A percentile compares a stretch with the other conserved stretches of the same genome.
Conservation (phyloP, 805 yeast genomes). For the Wickerhamiella azyma region DNA sequence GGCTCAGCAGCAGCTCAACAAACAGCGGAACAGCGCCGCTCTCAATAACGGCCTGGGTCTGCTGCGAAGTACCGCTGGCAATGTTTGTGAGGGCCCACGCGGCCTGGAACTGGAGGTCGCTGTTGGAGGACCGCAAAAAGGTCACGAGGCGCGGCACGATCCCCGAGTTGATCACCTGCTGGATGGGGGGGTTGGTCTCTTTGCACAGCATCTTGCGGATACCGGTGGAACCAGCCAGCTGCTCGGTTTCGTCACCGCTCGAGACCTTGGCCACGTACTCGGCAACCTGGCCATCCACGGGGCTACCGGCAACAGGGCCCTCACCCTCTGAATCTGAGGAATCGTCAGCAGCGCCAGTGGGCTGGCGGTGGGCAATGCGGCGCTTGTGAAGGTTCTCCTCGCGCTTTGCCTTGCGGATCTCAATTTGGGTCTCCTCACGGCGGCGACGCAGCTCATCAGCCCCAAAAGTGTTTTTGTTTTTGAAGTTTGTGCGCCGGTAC, state of each 20-base stretch:
- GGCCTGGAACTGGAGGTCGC: slow-evolving; percentile 87
- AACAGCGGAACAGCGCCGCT: slow-evolving; percentile 89
- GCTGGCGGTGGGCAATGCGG: slow-evolving; percentile 45
- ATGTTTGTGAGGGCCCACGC: slow-evolving; percentile 99
- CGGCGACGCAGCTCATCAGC: slow-evolving; percentile 96
- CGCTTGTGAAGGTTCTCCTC: slow-evolving; percentile 91
- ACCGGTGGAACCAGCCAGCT: slow-evolving; percentile 77
- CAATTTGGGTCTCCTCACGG: slow-evolving; percentile 94
- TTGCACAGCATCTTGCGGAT: slow-evolving; percentile 88
- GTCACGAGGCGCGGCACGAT: slow-evolving; percentile 84
- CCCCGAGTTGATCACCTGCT: slow-evolving; percentile 81
- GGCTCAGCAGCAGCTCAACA: slow-evolving; percentile 66
- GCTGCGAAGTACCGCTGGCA: slow-evolving; percentile 85
- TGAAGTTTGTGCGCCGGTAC: slow-evolving; percentile 91
- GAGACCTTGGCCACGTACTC: slow-evolving; percentile 69
- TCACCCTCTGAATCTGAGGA: slow-evolving; percentile 41
- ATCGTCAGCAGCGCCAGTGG: slow-evolving; percentile 35
- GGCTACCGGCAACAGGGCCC: slow-evolving; percentile 20
- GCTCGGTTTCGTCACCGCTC: slow-evolving; percentile 62
- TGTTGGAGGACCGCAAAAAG: slow-evolving; percentile 60
- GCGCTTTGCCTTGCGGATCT: slow-evolving; percentile 87
- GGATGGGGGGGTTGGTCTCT: slow-evolving; percentile 94
- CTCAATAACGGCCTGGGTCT: slow-evolving; percentile 81
- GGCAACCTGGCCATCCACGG: slow-evolving; percentile 39
- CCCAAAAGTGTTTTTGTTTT: slow-evolving; percentile 84